These are phyloP conservation scores for Lodderomyces beijingensis DNA, from an alignment of 1,139 yeast genomes.

Conservation along the genomic window DNA sequence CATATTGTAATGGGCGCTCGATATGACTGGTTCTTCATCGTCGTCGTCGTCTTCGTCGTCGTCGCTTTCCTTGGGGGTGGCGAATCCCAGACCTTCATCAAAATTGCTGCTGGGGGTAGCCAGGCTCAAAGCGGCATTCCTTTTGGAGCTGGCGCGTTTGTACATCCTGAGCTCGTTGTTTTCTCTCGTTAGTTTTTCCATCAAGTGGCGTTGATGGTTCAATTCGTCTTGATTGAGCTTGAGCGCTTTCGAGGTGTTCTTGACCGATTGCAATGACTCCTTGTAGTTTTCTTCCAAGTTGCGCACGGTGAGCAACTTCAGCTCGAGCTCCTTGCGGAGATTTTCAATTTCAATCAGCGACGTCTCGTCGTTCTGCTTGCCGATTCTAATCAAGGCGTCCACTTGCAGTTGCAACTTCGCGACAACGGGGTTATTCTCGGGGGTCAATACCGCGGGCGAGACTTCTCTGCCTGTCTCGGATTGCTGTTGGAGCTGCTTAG, in stretches of 20 bases:
- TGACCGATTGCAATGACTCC: conserved; percentile 67
- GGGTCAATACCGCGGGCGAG: conserved; percentile 8
- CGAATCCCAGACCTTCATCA: conserved; percentile 22
- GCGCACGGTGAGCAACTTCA: conserved; percentile 32
- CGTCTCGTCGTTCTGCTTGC: conserved; percentile 35
- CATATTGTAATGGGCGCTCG: conserved; percentile 67
- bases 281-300: conserved; percentile 54
- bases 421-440: conserved; percentile 26
- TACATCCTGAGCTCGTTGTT: conserved; percentile 63
- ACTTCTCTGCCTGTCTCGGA: conserved; percentile 9
- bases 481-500: conserved; percentile 9
- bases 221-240: conserved; percentile 70
- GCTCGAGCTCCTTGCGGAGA: conserved; percentile 32
- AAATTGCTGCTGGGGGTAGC: conserved; percentile 17
- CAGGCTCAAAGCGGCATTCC: conserved; percentile 14
- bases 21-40: conserved; percentile 47
- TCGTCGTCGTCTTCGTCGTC: conserved; percentile 21
- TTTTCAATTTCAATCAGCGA: conserved; percentile 31
- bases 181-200: conserved; percentile 57
- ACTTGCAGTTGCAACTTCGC: conserved; percentile 44
- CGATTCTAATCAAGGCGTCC: conserved; percentile 39
- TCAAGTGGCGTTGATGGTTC: conserved; percentile 51
- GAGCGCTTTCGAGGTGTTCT: conserved; percentile 72
- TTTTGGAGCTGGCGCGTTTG: conserved; percentile 36
- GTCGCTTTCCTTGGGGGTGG: conserved; percentile 23